phyloP scores from a whole-genome alignment of 1,284 basidiomycete species.

The Sporisorium sorghi region DNA sequence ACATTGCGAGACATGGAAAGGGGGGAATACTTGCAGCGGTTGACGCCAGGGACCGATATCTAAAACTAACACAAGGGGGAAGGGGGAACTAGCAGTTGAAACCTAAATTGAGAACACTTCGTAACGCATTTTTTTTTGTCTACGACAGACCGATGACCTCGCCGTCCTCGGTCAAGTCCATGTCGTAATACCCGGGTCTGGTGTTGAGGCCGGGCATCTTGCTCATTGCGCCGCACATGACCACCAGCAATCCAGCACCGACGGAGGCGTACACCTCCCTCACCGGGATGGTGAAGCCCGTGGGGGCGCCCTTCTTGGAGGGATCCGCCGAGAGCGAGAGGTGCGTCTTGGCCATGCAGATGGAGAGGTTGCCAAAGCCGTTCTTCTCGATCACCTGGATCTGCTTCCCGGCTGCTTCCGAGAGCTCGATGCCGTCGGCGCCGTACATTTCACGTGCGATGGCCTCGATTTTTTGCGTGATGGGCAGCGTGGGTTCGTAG shows the following conservation, averaged over 20 bases:
- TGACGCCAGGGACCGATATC: slow-evolving; percentile 2
- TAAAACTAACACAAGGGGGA: neutral
- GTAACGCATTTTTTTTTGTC: too few relatives aligned
- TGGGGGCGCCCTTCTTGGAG: slow-evolving; percentile 59
- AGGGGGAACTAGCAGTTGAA: slow-evolving; percentile 22
- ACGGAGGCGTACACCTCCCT: slow-evolving; percentile 88
- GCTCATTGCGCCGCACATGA: slow-evolving; percentile 77
- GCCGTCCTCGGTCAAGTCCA: slow-evolving; percentile 68
- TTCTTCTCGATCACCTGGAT: slow-evolving; percentile 91
- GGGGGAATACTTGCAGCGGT: slow-evolving; percentile 5
- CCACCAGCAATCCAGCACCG: slow-evolving; percentile 95
- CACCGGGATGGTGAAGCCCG: slow-evolving; percentile 87
- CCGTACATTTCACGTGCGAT: slow-evolving; percentile 68
- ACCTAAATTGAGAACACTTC: neutral
- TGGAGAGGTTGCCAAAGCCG: slow-evolving; percentile 77
- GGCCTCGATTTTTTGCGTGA: slow-evolving; percentile 65
- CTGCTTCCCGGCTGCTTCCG: slow-evolving; percentile 79
- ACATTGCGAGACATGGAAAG: neutral
- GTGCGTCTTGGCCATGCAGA: slow-evolving; percentile 98
- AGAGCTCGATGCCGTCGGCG: slow-evolving; percentile 72
- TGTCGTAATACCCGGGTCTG: slow-evolving; percentile 77
- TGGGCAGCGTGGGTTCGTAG: slow-evolving; percentile 61
- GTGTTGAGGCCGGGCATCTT: slow-evolving; percentile 98
- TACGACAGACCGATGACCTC: slow-evolving; percentile 69
- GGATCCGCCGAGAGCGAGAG: slow-evolving; percentile 64